phyloP scores from a whole-genome alignment of 768 basidiomycete genomes.

The Panaeolus papilionaceus region DNA sequence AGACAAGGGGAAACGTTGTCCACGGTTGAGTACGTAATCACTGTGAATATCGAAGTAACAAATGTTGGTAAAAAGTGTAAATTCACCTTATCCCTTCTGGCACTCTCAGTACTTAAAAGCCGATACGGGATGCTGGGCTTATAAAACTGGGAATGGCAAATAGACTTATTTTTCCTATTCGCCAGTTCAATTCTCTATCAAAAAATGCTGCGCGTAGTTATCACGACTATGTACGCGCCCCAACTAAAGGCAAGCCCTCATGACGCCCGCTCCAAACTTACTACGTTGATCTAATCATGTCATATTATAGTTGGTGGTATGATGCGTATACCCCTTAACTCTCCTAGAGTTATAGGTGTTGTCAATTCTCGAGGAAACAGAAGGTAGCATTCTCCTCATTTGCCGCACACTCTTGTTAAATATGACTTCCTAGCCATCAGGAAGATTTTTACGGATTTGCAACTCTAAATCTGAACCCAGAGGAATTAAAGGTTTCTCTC shows the following conservation, averaged over 20 bases:
- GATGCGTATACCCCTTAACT: slow-evolving; percentile 72
- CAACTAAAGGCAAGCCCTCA: slow-evolving; percentile 38
- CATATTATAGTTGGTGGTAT: slow-evolving; percentile 55
- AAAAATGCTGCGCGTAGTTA: slow-evolving; percentile 42
- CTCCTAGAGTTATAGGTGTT: slow-evolving; percentile 80
- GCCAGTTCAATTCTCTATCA: slow-evolving; percentile 20
- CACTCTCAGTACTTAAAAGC: not conserved
- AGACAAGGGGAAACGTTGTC: not conserved
- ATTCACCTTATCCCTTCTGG: slow-evolving; percentile 20
- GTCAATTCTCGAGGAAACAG: slow-evolving; percentile 79
- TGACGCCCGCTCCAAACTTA: not conserved
- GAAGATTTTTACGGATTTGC: slow-evolving; percentile 87
- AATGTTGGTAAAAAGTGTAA: not conserved
- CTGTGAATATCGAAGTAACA: not conserved
- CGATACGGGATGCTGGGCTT: slow-evolving; percentile 27
- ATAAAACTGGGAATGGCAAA: slow-evolving; percentile 28
- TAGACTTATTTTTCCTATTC: slow-evolving; percentile 27
- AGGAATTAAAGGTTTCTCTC: slow-evolving; percentile 71
- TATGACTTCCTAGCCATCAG: slow-evolving; percentile 65
- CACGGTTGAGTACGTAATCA: not conserved
- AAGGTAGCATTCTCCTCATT: slow-evolving; percentile 46
- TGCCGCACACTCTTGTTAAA: slow-evolving; percentile 21
- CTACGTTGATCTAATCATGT: slow-evolving; percentile 9
- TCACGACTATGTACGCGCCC: slow-evolving; percentile 76
- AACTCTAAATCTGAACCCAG: slow-evolving; percentile 75